Percentiles rank a stretch among this genome's conserved stretches.
Evolutionary conservation across 768 basidiomycete genomes (phyloP).

Genomic region (Amanita rimosa): DNA sequence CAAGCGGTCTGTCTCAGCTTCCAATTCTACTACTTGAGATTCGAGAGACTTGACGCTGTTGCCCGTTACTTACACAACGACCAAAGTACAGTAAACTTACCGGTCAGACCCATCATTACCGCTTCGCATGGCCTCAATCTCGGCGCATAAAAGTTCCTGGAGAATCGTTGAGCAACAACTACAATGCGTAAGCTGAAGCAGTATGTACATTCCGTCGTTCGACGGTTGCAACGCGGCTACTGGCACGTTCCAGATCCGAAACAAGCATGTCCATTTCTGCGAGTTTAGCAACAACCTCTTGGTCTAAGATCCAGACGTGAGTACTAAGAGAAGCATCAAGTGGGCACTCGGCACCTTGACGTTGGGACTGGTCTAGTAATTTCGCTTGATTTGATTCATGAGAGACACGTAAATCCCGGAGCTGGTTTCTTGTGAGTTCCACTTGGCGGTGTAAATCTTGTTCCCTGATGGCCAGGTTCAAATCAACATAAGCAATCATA

Average conservation of each 20-base stretch:
- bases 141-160: conserved; percentile 89
- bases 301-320: conserved; percentile 38
- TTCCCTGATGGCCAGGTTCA: conserved; percentile 43
- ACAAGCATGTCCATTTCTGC: conserved; percentile 94
- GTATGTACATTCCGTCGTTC: conserved; percentile 80
- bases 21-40: conserved; percentile 60
- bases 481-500: neutral
- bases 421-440: conserved; percentile 75
- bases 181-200: conserved; percentile 11
- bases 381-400: conserved; percentile 92
- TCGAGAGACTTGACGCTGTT: conserved; percentile 64
- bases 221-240: conserved; percentile 82
- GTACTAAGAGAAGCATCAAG: neutral
- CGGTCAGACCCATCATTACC: conserved; percentile 61
- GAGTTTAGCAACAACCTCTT: conserved; percentile 82
- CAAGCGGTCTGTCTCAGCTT: conserved; percentile 63
- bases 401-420: conserved; percentile 81
- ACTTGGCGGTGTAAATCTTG: conserved; percentile 91
- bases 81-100: conserved; percentile 28
- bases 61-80: conserved; percentile 1
- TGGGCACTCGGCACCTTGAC: conserved; percentile 52
- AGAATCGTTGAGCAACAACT: neutral
- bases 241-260: conserved; percentile 91
- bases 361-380: conserved; percentile 80
- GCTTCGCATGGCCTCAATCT: conserved; percentile 83